Evolutionary conservation across 1,284 basidiomycete genomes (phyloP).

Genomic region (Malassezia japonica): DNA sequence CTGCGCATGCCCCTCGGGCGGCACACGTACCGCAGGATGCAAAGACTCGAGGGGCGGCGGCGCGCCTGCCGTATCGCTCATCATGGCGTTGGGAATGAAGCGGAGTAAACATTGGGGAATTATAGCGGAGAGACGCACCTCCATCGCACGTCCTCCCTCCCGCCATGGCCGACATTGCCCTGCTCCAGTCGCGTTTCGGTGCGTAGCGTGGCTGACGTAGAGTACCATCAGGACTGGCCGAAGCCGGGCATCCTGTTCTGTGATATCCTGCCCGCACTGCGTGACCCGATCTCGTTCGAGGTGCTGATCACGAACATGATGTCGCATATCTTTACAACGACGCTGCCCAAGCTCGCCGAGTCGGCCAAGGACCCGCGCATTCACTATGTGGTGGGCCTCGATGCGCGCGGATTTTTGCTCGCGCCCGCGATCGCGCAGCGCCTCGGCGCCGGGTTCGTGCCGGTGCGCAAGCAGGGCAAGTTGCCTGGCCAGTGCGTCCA

Average conservation of each 20-base stretch:
- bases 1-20: not conserved
- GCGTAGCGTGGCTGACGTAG: conserved; percentile 13
- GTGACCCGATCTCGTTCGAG: conserved; percentile 47
- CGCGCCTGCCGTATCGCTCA: conserved; percentile 13
- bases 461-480: conserved; percentile 88
- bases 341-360: conserved; percentile 55
- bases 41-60: conserved; percentile 15
- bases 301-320: conserved; percentile 81
- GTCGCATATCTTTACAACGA: conserved; percentile 69
- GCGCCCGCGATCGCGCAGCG: conserved; percentile 85
- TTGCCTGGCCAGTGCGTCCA: conserved; percentile 74
- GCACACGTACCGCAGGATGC: conserved; percentile 10
- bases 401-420: conserved; percentile 90
- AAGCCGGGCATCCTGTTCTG: conserved; percentile 46
- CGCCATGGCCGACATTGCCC: conserved; percentile 19
- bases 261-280: conserved; percentile 47
- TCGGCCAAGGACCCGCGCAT: conserved; percentile 54
- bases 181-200: conserved; percentile 20
- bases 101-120: not conserved
- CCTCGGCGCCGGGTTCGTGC: conserved; percentile 87
- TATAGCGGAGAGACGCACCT: conserved; percentile 7
- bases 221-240: conserved; percentile 45
- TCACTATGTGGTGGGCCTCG: conserved; percentile 88
- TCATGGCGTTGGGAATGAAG: conserved; percentile 8
- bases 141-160: not conserved